Evolutionary conservation across 176 grass and related monocot genomes (phyloP).

Genomic region (Ensete glaucum): DNA sequence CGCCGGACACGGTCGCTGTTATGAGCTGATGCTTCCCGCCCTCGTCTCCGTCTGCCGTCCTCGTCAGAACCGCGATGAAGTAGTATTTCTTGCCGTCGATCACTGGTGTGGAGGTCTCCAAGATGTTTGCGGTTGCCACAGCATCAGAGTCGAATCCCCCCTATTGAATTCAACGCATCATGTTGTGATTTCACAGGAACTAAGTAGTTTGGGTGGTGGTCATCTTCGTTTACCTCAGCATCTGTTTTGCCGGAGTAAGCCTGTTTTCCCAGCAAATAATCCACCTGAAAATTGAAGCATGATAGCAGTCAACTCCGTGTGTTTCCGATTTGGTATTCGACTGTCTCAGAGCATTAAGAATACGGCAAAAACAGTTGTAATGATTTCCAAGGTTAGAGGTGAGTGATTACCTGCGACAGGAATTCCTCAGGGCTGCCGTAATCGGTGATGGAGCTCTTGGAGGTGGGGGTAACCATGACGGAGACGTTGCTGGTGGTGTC

Average conservation of each 20-base stretch:
- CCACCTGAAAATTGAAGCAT: slow-evolving; percentile 24
- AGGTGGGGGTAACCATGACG: slow-evolving; percentile 62
- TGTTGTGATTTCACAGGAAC: neutral
- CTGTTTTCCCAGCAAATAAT: slow-evolving; percentile 73
- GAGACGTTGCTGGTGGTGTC: slow-evolving; percentile 73
- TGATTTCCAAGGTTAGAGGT: too few species aligned
- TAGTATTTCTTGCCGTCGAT: slow-evolving; percentile 79
- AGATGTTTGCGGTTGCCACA: slow-evolving; percentile 81
- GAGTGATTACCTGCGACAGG: slow-evolving; percentile 37
- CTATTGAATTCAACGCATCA: slow-evolving; percentile 16
- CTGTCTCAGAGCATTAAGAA: too few species aligned
- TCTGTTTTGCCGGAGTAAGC: slow-evolving; percentile 73
- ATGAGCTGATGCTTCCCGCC: slow-evolving; percentile 23
- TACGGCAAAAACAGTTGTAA: too few species aligned
- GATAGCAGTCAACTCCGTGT: too few species aligned
- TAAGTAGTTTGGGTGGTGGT: too few species aligned
- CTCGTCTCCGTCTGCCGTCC: slow-evolving; percentile 69
- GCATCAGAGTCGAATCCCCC: slow-evolving; percentile 73
- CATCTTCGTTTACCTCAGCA: slow-evolving; percentile 39
- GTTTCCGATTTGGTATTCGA: too few species aligned
- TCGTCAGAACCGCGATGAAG: slow-evolving; percentile 72
- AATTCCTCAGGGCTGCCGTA: slow-evolving; percentile 78
- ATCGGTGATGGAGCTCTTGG: slow-evolving; percentile 81
- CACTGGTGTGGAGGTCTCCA: slow-evolving; percentile 43
- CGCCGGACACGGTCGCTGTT: neutral